Evolutionary conservation across 1,284 basidiomycete genomes (phyloP).

Genomic region (Leccinum variabile): DNA sequence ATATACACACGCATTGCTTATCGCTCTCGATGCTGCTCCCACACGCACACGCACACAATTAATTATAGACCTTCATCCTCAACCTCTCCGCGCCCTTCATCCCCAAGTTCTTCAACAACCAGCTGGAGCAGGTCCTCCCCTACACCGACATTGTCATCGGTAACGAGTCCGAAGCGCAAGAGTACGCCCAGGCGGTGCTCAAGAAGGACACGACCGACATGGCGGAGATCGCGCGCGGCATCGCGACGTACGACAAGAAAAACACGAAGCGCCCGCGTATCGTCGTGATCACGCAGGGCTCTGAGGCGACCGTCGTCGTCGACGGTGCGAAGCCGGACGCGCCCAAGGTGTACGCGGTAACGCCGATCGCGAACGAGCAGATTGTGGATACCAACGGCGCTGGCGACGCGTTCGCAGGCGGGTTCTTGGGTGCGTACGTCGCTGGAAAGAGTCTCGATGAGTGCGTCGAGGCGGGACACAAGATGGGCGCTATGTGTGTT

Average conservation of each 20-base stretch:
- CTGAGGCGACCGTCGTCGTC: slow-evolving; percentile 81
- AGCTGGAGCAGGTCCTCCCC: slow-evolving; percentile 78
- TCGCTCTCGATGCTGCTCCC: neutral
- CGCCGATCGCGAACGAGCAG: slow-evolving; percentile 59
- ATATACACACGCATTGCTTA: neutral
- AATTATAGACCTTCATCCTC: slow-evolving; percentile 72
- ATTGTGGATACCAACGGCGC: slow-evolving; percentile 99
- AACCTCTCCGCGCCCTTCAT: slow-evolving; percentile 99
- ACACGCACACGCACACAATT: neutral
- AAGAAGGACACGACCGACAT: slow-evolving; percentile 63
- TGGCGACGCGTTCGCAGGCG: slow-evolving; percentile 99
- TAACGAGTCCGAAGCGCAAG: slow-evolving; percentile 93
- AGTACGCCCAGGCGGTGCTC: slow-evolving; percentile 75
- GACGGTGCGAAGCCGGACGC: slow-evolving; percentile 55
- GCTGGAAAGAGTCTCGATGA: slow-evolving; percentile 81
- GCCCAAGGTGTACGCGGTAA: slow-evolving; percentile 62
- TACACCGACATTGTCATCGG: slow-evolving; percentile 88
- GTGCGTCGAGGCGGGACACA: slow-evolving; percentile 85
- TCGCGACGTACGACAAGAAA: slow-evolving; percentile 66
- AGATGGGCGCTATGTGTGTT: slow-evolving; percentile 87
- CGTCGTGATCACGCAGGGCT: slow-evolving; percentile 92
- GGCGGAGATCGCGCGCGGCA: slow-evolving; percentile 64
- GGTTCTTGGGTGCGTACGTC: slow-evolving; percentile 87
- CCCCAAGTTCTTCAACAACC: slow-evolving; percentile 87
- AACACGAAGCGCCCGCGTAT: slow-evolving; percentile 75